A percentile compares a stretch with the other conserved stretches of the same genome.
These are phyloP conservation scores for Isoetes engelmannii DNA, from an alignment of 83 land plant genomes.

Conservation along the genomic window DNA sequence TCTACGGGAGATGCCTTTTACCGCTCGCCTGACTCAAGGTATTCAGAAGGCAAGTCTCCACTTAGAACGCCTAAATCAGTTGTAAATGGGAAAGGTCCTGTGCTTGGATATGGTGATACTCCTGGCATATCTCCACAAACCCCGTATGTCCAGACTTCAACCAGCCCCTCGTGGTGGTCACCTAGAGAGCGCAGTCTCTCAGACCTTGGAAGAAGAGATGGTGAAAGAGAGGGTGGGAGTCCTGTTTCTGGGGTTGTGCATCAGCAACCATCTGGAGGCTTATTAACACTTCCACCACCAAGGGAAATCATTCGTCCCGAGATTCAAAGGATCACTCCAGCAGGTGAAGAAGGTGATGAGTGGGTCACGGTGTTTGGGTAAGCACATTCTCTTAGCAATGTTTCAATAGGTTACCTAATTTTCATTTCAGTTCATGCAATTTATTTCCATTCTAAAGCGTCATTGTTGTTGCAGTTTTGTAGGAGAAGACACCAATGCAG, in stretches of 20 bases:
- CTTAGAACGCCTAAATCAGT: conserved; percentile 11
- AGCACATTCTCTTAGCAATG: conserved; percentile 9
- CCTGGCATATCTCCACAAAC: conserved; percentile 18
- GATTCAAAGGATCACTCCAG: conserved; percentile 12
- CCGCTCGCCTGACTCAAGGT: conserved; percentile 14
- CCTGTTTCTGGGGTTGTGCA: conserved; percentile 67
- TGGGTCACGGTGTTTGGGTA: conserved; percentile 99
- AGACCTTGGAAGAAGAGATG: conserved; percentile 20
- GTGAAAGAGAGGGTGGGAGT: conserved; percentile 44
- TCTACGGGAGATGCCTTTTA: conserved; percentile 13
- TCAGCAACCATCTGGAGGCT: conserved; percentile 40
- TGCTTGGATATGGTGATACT: conserved; percentile 8
- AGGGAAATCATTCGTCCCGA: conserved; percentile 87
- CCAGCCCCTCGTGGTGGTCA: conserved; percentile 63
- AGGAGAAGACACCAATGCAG: conserved; percentile 76
- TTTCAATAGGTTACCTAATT: too few relatives aligned
- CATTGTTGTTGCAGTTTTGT: conserved; percentile 49
- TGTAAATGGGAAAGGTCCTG: conserved; percentile 6
- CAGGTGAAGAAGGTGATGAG: conserved; percentile 63
- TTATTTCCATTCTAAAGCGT: background rate
- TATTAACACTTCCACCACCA: conserved; percentile 71
- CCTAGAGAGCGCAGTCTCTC: conserved; percentile 26
- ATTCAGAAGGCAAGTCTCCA: conserved; percentile 18
- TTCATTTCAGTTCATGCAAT: conserved; percentile 8
- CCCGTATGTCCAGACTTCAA: conserved; percentile 26